These are phyloP conservation scores for Seminavis robusta DNA, from an alignment of 108 stramenopile species.

Conservation along the genomic window DNA sequence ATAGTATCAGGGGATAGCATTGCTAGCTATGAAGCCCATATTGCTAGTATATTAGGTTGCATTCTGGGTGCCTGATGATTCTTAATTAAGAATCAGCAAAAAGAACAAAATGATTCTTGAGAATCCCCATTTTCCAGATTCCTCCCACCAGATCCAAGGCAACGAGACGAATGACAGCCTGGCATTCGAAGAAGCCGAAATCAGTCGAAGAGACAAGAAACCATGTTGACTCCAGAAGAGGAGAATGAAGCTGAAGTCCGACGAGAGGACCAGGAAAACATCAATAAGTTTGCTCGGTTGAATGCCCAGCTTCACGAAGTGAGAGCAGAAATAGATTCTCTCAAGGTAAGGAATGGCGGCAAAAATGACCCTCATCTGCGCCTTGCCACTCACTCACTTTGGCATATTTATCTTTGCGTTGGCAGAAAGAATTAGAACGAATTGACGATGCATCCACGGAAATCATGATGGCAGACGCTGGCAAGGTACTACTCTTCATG, in stretches of 20 bases:
- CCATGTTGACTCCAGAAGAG: conserved; percentile 69
- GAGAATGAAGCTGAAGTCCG: conserved; percentile 84
- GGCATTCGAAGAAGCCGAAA: no score
- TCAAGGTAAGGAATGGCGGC: background rate
- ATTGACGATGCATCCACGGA: conserved; percentile 94
- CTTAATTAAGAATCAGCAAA: no score
- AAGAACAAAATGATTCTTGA: no score
- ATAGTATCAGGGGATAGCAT: no score
- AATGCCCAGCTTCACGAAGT: conserved; percentile 85
- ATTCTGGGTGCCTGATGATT: no score
- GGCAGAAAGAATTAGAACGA: conserved; percentile 74
- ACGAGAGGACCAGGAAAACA: conserved; percentile 86
- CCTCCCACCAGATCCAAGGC: no score
- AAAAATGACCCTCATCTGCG: background rate
- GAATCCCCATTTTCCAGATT: no score
- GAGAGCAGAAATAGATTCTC: conserved; percentile 36
- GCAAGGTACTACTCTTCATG: conserved; percentile 61
- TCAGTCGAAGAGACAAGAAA: conserved; percentile 37
- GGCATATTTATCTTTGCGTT: background rate
- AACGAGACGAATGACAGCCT: no score
- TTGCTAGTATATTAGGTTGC: no score
- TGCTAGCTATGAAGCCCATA: no score
- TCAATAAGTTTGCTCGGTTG: conserved; percentile 90
- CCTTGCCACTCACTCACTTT: background rate
- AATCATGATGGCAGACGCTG: conserved; percentile 86